Conservation (phyloP, 176 grass and related monocot species). For the Triticum monococcum region DNA sequence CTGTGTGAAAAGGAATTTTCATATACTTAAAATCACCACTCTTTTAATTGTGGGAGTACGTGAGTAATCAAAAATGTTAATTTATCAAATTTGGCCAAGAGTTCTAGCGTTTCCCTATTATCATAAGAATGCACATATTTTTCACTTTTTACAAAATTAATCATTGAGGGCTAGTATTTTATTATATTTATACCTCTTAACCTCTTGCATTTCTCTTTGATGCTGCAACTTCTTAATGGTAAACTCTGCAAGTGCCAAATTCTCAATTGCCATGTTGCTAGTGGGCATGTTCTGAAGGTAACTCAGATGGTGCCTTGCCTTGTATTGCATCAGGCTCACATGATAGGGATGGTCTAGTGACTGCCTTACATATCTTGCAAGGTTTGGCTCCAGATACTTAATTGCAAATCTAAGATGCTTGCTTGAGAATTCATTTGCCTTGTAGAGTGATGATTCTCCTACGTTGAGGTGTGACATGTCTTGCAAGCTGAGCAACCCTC, state of each 20-base stretch:
- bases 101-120: not conserved
- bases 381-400: slow-evolving; percentile 21
- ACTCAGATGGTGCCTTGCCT: slow-evolving; percentile 52
- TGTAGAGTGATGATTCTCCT: slow-evolving; percentile 43
- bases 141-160: not conserved
- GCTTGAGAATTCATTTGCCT: slow-evolving; percentile 54
- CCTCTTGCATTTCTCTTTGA: slow-evolving; percentile 50
- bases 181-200: slow-evolving; percentile 32
- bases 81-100: not conserved
- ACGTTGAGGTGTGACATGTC: slow-evolving; percentile 54
- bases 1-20: not conserved
- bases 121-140: not conserved
- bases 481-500: slow-evolving; percentile 51
- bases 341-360: slow-evolving; percentile 64
- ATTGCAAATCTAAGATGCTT: slow-evolving; percentile 39
- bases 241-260: slow-evolving; percentile 48
- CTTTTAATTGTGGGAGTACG: not conserved
- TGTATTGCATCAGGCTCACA: slow-evolving; percentile 46
- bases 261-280: slow-evolving; percentile 30
- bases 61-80: not conserved
- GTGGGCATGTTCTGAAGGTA: not conserved
- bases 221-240: slow-evolving; percentile 34
- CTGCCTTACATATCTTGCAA: slow-evolving; percentile 30
- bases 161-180: not conserved
- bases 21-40: not conserved